Evolutionary conservation across 805 yeast genomes (phyloP), one percentile per base, ranked within the genome.

Genomic region (Sporopachydermia lactativora): DNA sequence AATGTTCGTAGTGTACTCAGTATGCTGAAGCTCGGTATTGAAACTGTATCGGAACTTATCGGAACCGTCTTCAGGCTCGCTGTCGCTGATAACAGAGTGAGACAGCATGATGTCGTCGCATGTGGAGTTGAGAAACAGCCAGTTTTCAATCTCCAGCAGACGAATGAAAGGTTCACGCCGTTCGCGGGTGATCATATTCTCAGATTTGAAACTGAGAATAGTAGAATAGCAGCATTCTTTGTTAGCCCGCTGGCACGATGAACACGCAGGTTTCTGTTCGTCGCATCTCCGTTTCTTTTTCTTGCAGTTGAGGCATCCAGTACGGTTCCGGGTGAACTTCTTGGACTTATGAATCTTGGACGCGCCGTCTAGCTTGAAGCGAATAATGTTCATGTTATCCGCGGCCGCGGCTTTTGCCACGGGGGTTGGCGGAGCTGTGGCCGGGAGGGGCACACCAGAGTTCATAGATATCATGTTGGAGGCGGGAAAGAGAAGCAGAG

Each of bases 271-370:
- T 34, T 43, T 50, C 3, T 19, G 18, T 41, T 54, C 55, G 38
- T 54, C 52, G 46, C 72, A 66, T 18, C 65, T 59, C 46, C 66
- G 66, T 45, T 64, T 67, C 34, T 70, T 55, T 16, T 55, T 52
- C 42, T 69, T 54, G 47, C 72, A 66, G 4, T 62, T 61, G 54
- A 59, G 53, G 42, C 72, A 66, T 1, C 72, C 72, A 11, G 54
- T 51, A 36, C 58, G 31, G 31, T 24, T 24, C n/a, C 31, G 8
- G 8, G 31, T 24, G n/a, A 24, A 24, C n/a, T n/a, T 24, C n/a
- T 24, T 24, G 8, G 31, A 24, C n/a, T 24, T 24, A n/a, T 24
- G 31, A 24, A 24, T 24, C 31, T 24, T 24, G n/a, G 13, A 24
- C 8, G 31, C 31, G 8, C 31, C 31, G 13, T 24, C 31, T n/a